Conservation (phyloP, 139 green algal genomes). For the Auxenochlorella pyrenoidosa region DNA sequence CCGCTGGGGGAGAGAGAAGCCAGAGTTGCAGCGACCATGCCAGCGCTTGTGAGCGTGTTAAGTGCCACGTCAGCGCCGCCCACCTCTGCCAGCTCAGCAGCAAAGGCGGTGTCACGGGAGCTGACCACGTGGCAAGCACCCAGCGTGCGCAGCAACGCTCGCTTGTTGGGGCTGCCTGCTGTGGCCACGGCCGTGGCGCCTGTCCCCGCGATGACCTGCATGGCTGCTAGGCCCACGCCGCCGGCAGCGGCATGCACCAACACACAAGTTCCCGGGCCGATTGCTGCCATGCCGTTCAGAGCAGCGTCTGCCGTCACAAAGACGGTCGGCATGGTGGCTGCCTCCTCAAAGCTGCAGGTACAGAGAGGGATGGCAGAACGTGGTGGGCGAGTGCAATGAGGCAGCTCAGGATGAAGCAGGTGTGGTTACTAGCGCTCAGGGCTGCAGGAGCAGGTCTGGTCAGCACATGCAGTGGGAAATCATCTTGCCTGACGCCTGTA, state of each 20-base stretch:
- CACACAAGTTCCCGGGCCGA: constrained; percentile 46
- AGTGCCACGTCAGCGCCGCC: constrained; percentile 55
- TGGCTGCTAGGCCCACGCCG: constrained; percentile 80
- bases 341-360: constrained; percentile 69
- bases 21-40: constrained; percentile 83
- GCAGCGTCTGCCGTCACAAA: constrained; percentile 76
- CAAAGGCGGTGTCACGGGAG: constrained; percentile 75
- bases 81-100: neutral
- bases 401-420: neutral
- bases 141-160: constrained; percentile 62
- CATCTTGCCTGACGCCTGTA: neutral
- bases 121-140: constrained; percentile 53
- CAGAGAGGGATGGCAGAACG: neutral
- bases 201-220: constrained; percentile 62
- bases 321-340: constrained; percentile 83
- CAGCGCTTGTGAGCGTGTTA: constrained; percentile 91
- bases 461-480: neutral
- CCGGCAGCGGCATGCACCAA: constrained; percentile 82
- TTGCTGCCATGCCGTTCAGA: constrained; percentile 18
- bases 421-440: neutral
- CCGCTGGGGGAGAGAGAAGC: constrained; percentile 67
- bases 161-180: constrained; percentile 67
- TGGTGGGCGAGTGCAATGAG: neutral
- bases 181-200: constrained; percentile 64
- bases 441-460: no score